Evolutionary conservation across 2,329 filamentous ascomycete genomes (phyloP).

Genomic region (Ophiostoma pallidulum): DNA sequence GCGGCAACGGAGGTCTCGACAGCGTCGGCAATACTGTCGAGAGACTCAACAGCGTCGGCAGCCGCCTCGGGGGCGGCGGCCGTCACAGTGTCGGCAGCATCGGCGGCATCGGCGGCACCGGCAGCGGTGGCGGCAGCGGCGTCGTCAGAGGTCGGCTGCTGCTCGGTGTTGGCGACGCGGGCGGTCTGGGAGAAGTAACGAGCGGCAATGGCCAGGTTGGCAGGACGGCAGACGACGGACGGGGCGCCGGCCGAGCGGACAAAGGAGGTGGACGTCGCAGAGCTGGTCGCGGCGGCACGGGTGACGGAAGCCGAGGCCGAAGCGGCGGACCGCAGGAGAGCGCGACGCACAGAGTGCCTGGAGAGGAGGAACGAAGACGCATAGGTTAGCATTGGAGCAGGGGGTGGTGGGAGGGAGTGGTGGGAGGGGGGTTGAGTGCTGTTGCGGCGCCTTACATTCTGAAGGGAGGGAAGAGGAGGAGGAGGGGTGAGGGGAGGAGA

Average conservation of each 20-base stretch:
- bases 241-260: slow-evolving; percentile 19
- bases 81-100: background rate
- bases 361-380: background rate
- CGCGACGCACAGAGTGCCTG: slow-evolving; percentile 28
- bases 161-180: slow-evolving; percentile 15
- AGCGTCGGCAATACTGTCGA: background rate
- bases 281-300: slow-evolving; percentile 19
- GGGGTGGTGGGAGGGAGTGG: background rate
- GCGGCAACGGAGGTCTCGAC: background rate
- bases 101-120: background rate
- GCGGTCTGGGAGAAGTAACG: slow-evolving; percentile 26
- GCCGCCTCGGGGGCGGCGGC: background rate
- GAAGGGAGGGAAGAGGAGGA: background rate
- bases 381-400: background rate
- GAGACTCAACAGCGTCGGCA: too few relatives aligned
- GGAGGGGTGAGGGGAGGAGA: background rate
- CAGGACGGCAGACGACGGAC: slow-evolving; percentile 11
- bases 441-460: background rate
- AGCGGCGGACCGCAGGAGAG: slow-evolving; percentile 24
- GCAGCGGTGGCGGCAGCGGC: background rate
- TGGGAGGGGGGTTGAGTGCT: too few relatives aligned
- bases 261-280: slow-evolving; percentile 16
- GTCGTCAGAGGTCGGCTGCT: too few relatives aligned
- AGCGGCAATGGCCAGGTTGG: slow-evolving; percentile 13
- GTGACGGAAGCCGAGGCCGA: slow-evolving; percentile 22